phyloP scores from a whole-genome alignment of 2,329 filamentous ascomycete species.

The Macrophomina tecta region DNA sequence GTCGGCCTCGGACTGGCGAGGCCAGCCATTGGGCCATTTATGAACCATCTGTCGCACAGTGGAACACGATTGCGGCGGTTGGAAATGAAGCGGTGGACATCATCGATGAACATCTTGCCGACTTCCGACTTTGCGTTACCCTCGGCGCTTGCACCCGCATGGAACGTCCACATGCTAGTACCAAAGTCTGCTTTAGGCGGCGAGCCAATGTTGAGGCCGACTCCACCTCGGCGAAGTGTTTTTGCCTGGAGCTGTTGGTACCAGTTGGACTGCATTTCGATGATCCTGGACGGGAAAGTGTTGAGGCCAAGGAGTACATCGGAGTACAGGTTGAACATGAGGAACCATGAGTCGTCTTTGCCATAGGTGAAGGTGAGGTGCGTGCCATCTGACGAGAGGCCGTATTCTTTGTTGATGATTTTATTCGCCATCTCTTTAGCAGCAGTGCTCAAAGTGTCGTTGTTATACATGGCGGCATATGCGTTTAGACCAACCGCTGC shows the following conservation, averaged over 20 bases:
- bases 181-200: constrained; percentile 44
- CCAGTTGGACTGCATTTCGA: constrained; percentile 45
- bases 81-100: constrained; percentile 49
- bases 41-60: constrained; percentile 51
- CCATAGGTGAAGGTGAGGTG: constrained; percentile 48
- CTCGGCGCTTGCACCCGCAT: constrained; percentile 39
- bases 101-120: constrained; percentile 42
- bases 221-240: constrained; percentile 37
- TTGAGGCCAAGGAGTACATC: constrained; percentile 47
- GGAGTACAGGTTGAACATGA: constrained; percentile 51
- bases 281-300: constrained; percentile 44
- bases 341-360: constrained; percentile 42
- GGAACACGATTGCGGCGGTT: constrained; percentile 50
- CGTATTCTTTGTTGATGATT: constrained; percentile 2
- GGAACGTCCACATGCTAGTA: constrained; percentile 54
- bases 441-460: constrained; percentile 24
- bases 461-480: constrained; percentile 47
- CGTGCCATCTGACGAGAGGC: constrained; percentile 38
- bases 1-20: constrained; percentile 35
- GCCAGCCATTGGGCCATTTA: constrained; percentile 35
- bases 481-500: constrained; percentile 55
- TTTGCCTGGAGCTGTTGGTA: constrained; percentile 43
- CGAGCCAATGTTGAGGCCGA: constrained; percentile 35
- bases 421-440: constrained; percentile 11
- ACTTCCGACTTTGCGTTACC: constrained; percentile 3